A percentile compares a stretch with the other conserved stretches of the same genome.
Evolutionary conservation across 345 rosid genomes (phyloP).

Genomic region (Carallia pectinifolia): DNA sequence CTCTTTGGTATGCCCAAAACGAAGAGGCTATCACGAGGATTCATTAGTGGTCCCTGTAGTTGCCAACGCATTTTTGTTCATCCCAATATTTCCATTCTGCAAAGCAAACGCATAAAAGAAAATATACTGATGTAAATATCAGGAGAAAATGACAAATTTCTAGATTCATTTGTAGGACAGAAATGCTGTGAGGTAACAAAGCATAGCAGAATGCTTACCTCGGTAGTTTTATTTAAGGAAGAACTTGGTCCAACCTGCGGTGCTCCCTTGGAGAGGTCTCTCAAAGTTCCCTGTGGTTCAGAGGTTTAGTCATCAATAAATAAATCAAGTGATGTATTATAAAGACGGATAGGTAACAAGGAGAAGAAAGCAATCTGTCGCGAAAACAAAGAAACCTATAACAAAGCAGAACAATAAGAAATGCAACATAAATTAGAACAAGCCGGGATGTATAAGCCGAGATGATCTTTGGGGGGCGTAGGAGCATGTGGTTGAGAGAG

Average conservation of each 20-base stretch:
- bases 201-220: constrained; percentile 28
- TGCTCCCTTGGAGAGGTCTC: constrained; percentile 57
- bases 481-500: too few relatives aligned
- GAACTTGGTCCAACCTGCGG: constrained; percentile 39
- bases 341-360: constrained; percentile 3
- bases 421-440: too few relatives aligned
- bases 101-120: not conserved
- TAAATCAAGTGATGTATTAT: not conserved
- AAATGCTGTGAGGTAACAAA: too few relatives aligned
- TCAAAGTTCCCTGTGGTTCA: constrained; percentile 50
- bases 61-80: constrained; percentile 29
- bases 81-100: constrained; percentile 46
- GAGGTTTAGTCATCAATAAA: constrained; percentile 9
- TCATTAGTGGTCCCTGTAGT: constrained; percentile 27
- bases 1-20: not conserved
- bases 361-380: not conserved
- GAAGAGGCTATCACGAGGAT: constrained; percentile 27
- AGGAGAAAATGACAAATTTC: not conserved
- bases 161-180: not conserved
- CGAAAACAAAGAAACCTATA: too few relatives aligned
- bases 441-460: too few relatives aligned
- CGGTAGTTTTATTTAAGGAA: constrained; percentile 34
- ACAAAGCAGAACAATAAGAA: too few relatives aligned
- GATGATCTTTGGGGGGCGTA: too few relatives aligned
- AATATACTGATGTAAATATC: not conserved